Conservation (phyloP, 495 filamentous ascomycete species). For the Ascobolus immersus region DNA sequence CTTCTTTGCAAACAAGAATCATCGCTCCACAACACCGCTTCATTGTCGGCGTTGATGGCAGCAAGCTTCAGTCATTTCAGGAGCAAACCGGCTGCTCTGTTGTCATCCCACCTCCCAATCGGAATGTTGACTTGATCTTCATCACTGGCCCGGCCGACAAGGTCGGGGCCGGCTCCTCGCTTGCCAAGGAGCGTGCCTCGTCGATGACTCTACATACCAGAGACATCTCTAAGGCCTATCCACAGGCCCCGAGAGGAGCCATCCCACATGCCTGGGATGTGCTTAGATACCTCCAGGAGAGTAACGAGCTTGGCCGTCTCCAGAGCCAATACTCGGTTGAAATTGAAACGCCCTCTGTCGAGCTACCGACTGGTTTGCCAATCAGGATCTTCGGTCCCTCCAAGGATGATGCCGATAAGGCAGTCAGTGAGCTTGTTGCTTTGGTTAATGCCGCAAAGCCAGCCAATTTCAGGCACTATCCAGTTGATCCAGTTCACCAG, state of each 20-base stretch:
- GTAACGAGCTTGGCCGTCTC: slow-evolving; percentile 48
- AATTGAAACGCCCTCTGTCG: slow-evolving; percentile 44
- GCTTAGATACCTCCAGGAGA: slow-evolving; percentile 56
- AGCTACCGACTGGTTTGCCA: slow-evolving; percentile 15
- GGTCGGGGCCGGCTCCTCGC: slow-evolving; percentile 46
- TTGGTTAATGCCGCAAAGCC: slow-evolving; percentile 62
- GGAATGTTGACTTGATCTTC: slow-evolving; percentile 55
- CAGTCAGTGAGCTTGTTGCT: slow-evolving; percentile 47
- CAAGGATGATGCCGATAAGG: slow-evolving; percentile 18
- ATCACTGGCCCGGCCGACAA: slow-evolving; percentile 54
- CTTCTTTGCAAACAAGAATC: slow-evolving; percentile 45
- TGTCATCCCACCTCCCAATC: slow-evolving; percentile 39
- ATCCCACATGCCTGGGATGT: slow-evolving; percentile 57
- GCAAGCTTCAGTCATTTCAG: slow-evolving; percentile 60
- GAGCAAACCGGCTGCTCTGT: slow-evolving; percentile 74
- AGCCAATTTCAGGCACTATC: slow-evolving; percentile 37
- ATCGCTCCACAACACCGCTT: slow-evolving; percentile 67
- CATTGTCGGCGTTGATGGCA: slow-evolving; percentile 57
- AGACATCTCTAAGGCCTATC: slow-evolving; percentile 52
- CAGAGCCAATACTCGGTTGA: slow-evolving; percentile 53
- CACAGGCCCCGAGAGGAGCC: slow-evolving; percentile 41
- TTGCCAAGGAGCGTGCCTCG: slow-evolving; percentile 58
- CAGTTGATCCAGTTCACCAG: slow-evolving; percentile 72
- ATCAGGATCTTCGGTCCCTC: slow-evolving; percentile 9
- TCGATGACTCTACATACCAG: slow-evolving; percentile 52